Evolutionary conservation across 176 grass and related monocot genomes (phyloP), one percentile per base, ranked within the genome.

Genomic region (Lolium multiflorum): DNA sequence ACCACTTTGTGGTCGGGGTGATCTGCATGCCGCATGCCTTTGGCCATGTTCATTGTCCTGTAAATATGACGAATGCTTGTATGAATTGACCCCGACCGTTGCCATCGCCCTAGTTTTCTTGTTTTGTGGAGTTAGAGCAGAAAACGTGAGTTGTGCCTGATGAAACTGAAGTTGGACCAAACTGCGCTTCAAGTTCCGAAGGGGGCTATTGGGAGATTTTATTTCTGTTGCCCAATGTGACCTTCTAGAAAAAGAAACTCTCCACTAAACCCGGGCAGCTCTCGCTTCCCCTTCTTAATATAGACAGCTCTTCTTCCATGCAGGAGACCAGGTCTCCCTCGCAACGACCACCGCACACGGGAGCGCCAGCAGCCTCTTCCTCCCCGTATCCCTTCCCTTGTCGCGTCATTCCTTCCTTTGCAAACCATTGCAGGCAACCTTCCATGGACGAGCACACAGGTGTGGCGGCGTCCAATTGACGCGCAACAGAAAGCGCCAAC

Each of bases 21-120:
- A 38, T 41, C 9, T 61, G 62, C 18, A 37, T 10, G 12, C 11
- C 11, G 21, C 8, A 78, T 41, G 38, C 57, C 17, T 39, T 50
- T 3, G 11, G 31, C 44, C 20, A 24, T 22, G 35, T 22, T 44
- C 48, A 26, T 46, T 54, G 64, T 25, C 14, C 9, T 85, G 80
- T 88, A 87, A 76, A 56, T 62, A 64, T 43, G 62, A 70, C 41
- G 76, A 20, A 70, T 81, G 50, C 63, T 78, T 81, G 31, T 70
- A 76, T 54, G 24, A 44, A 31, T 61, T n/a, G 7, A 74, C 38
- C 38, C 18, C 39, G 17, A 20, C 74, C 10, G 24, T 83, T 28
- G 14, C 11, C 69, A 22, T 47, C 1, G 73, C 4, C 16, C 9
- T 28, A 3, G 14, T 13, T 8, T 21, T 47, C 47, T 67, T 46